A percentile compares a stretch with the other conserved stretches of the same genome.
These are phyloP conservation scores for Acanthamoeba castellanii DNA, from an alignment of 208 protist genomes.

Conservation along the genomic window DNA sequence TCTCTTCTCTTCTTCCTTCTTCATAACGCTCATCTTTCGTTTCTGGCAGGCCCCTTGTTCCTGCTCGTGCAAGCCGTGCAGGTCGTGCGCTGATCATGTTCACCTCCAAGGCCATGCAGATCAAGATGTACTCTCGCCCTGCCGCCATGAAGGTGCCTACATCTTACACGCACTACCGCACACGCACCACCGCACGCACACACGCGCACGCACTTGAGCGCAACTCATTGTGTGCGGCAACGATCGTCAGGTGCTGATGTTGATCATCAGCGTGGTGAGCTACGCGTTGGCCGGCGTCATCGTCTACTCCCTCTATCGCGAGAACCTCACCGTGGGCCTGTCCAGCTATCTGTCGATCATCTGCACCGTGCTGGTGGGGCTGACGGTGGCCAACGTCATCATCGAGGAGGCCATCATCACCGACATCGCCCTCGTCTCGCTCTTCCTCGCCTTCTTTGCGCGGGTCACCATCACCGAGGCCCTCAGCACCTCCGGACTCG, in stretches of 20 bases:
- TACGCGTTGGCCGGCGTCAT: not conserved
- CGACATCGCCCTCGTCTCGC: slow-evolving; percentile 42
- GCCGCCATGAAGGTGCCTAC: slow-evolving; percentile 16
- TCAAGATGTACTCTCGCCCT: slow-evolving; percentile 27
- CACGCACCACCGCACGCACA: too few relatives aligned
- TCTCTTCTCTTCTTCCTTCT: not conserved
- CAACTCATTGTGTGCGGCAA: not conserved
- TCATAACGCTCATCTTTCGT: not conserved
- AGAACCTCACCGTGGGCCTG: not conserved
- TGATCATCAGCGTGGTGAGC: not conserved
- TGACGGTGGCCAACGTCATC: slow-evolving; percentile 55
- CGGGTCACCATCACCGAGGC: slow-evolving; percentile 24
- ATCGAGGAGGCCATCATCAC: slow-evolving; percentile 62
- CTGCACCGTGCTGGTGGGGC: slow-evolving; percentile 35
- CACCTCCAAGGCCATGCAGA: slow-evolving; percentile 35
- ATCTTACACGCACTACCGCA: not conserved
- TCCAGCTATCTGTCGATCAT: slow-evolving; percentile 60
- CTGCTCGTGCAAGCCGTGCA: slow-evolving; percentile 59
- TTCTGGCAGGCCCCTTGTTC: slow-evolving; percentile 14
- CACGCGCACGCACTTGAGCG: not conserved
- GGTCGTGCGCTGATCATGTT: slow-evolving; percentile 67
- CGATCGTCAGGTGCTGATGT: not conserved
- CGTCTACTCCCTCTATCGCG: not conserved
- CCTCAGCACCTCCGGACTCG: not conserved
- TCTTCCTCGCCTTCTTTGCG: slow-evolving; percentile 52